A percentile compares a stretch with the other conserved stretches of the same genome.
Evolutionary conservation across 2,329 filamentous ascomycete species (phyloP).

Genomic region (Cryphonectria carpinicola): DNA sequence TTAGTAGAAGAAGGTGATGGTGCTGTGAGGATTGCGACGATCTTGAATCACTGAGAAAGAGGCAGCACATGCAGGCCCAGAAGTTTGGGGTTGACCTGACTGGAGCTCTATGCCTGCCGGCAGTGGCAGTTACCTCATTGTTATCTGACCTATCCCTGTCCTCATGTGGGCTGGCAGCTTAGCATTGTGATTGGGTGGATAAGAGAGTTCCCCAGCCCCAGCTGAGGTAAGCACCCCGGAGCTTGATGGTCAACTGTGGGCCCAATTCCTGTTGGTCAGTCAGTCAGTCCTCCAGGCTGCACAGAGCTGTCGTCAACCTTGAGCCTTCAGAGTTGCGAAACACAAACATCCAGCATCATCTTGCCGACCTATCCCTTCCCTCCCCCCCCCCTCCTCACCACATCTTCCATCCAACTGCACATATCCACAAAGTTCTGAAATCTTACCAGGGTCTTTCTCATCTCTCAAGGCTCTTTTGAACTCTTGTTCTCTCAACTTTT

Average conservation of each 20-base stretch:
- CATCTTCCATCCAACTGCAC: not conserved
- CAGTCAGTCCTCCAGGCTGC: constrained; percentile 35
- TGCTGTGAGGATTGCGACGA: not conserved
- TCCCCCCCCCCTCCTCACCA: not conserved
- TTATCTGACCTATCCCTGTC: not conserved
- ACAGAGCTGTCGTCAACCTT: constrained; percentile 39
- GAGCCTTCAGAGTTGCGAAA: constrained; percentile 16
- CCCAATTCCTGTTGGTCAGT: not conserved
- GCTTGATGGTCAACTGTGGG: not conserved
- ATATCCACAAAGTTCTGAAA: not conserved
- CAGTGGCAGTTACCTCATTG: not conserved
- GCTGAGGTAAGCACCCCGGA: not conserved
- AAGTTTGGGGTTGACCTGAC: not conserved
- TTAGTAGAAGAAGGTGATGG: not conserved
- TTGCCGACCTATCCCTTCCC: not conserved
- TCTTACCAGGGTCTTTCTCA: too few species aligned
- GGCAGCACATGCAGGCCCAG: not conserved
- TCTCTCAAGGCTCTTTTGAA: constrained; percentile 13
- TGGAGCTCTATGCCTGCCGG: constrained; percentile 5
- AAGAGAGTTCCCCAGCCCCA: not conserved
- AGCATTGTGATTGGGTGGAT: not conserved
- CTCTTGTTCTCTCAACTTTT: constrained; percentile 27
- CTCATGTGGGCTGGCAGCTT: not conserved
- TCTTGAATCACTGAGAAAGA: not conserved
- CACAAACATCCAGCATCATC: constrained; percentile 2